Base-by-base conservation (phyloP, 345 rosid genomes). In the Heritiera littoralis region DNA sequence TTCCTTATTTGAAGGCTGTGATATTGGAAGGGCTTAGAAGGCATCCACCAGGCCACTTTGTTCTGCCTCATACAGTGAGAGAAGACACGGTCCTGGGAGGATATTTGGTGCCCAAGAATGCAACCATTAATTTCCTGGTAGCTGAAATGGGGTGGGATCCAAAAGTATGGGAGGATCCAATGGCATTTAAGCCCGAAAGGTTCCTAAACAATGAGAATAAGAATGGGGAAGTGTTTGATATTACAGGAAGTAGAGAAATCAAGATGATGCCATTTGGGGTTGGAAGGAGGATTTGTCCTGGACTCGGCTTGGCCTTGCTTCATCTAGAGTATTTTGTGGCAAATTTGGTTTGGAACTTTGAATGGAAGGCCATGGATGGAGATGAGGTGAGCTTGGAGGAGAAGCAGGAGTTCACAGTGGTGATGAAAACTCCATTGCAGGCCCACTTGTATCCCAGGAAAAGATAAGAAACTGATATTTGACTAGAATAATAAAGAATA, bases 241-340 rank as follows among this genome's bases (percentile, higher is more conserved):
- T 84, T 1, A 84, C 87, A 0, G 86, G 88, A 13, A 81, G 81
- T 13, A 75, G 77, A 74, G 84, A 82, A 43, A 86, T 84, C 7
- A 86, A 84, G 78, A 86, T 86, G 88, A 86, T 86, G 86, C 86
- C 85, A 1, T 86, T 86, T 15, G 89, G 89, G 3, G 89, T 81
- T 0, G 89, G 85, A 4, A 71, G 89, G 48, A 82, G 89, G 79
- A 86, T 86, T 6, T 86, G 87, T 67, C 87, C 89, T 0, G 89
- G 81, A 30, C 69, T 81, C 9, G 75, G 77, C n/a, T 54, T 86
- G 3, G 85, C 87, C 0, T 11, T 82, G 68, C 65, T 82, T 70
- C 87, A 86, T 60, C 60, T 86, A 3, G 89, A 86, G 77, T 84
- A 84, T 51, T 86, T 80, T 20, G 88, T 82, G 66, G 87, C 86